Conservation (phyloP, 2,329 filamentous ascomycete genomes). For the Epichloe typhina region DNA sequence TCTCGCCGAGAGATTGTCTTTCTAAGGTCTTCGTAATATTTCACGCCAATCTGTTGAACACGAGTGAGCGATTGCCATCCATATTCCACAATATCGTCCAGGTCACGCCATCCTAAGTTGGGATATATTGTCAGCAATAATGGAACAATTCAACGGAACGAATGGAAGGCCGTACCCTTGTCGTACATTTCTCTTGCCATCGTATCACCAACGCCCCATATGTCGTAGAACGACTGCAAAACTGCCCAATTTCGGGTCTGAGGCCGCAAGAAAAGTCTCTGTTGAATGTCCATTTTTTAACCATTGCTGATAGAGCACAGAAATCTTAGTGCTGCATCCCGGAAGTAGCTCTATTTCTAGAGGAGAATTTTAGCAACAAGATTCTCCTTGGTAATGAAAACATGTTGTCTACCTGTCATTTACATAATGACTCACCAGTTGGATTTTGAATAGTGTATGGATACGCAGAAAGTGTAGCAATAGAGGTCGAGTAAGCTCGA, state of each 20-base stretch:
- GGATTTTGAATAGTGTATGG: slow-evolving; percentile 36
- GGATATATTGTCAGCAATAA: background rate
- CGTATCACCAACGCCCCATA: slow-evolving; percentile 82
- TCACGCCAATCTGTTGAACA: slow-evolving; percentile 85
- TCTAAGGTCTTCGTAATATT: slow-evolving; percentile 81
- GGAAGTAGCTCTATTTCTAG: slow-evolving; percentile 48
- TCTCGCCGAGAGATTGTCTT: slow-evolving; percentile 59
- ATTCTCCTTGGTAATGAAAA: background rate
- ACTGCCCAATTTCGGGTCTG: slow-evolving; percentile 50
- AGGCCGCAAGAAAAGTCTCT: slow-evolving; percentile 50
- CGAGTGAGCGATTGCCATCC: slow-evolving; percentile 65
- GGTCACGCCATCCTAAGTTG: slow-evolving; percentile 55
- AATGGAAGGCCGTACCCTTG: slow-evolving; percentile 26
- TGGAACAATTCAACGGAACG: too few relatives aligned
- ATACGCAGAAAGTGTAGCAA: slow-evolving; percentile 74
- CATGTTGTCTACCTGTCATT: background rate
- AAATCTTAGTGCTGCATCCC: slow-evolving; percentile 71
- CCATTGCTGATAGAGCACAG: slow-evolving; percentile 66
- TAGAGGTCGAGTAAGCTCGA: slow-evolving; percentile 75
- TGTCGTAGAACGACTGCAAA: slow-evolving; percentile 62
- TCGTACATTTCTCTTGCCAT: slow-evolving; percentile 74
- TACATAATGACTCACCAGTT: slow-evolving; percentile 22
- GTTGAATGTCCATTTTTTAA: slow-evolving; percentile 42
- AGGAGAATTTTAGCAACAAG: background rate
- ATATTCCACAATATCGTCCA: slow-evolving; percentile 75